Percentiles rank a stretch among this genome's conserved stretches.
These are phyloP conservation scores for Nicotiana sylvestris DNA, from an alignment of 257 asterid genomes.

Conservation along the genomic window DNA sequence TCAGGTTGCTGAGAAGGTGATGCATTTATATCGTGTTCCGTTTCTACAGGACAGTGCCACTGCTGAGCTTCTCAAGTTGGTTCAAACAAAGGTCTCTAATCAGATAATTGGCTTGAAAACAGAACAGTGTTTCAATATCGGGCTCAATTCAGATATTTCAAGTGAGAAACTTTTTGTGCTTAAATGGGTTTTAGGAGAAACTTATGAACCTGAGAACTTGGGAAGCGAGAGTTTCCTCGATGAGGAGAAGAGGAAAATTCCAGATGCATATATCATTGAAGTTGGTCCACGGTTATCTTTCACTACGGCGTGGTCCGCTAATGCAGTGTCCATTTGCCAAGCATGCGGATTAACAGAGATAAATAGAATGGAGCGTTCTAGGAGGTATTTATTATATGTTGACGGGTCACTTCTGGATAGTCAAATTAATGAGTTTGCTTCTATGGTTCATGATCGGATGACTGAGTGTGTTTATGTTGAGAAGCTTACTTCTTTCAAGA, in stretches of 20 bases:
- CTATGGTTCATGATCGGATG: slow-evolving; percentile 89
- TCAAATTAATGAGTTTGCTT: slow-evolving; percentile 69
- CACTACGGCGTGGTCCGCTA: slow-evolving; percentile 94
- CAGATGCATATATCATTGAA: slow-evolving; percentile 47
- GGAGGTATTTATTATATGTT: slow-evolving; percentile 64
- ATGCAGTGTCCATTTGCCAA: slow-evolving; percentile 83
- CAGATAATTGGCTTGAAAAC: slow-evolving; percentile 62
- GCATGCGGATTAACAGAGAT: slow-evolving; percentile 79
- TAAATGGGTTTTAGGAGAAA: slow-evolving; percentile 83
- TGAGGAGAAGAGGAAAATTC: slow-evolving; percentile 25
- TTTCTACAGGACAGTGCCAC: slow-evolving; percentile 56
- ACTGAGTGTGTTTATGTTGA: slow-evolving; percentile 70
- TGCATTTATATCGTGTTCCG: slow-evolving; percentile 68
- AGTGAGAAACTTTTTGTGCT: slow-evolving; percentile 55
- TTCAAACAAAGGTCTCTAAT: slow-evolving; percentile 54
- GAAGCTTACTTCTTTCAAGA: slow-evolving; percentile 76
- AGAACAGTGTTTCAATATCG: slow-evolving; percentile 84
- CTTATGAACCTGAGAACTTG: slow-evolving; percentile 71
- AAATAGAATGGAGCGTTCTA: slow-evolving; percentile 67
- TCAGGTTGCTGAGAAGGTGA: slow-evolving; percentile 34
- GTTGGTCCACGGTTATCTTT: slow-evolving; percentile 91
- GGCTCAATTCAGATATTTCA: slow-evolving; percentile 50
- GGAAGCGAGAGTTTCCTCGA: slow-evolving; percentile 66
- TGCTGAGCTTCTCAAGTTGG: slow-evolving; percentile 59
- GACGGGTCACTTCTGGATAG: slow-evolving; percentile 39